A percentile compares a stretch with the other conserved stretches of the same genome.
phyloP scores from a whole-genome alignment of 2,329 filamentous ascomycete genomes.

The Claviceps sp. region DNA sequence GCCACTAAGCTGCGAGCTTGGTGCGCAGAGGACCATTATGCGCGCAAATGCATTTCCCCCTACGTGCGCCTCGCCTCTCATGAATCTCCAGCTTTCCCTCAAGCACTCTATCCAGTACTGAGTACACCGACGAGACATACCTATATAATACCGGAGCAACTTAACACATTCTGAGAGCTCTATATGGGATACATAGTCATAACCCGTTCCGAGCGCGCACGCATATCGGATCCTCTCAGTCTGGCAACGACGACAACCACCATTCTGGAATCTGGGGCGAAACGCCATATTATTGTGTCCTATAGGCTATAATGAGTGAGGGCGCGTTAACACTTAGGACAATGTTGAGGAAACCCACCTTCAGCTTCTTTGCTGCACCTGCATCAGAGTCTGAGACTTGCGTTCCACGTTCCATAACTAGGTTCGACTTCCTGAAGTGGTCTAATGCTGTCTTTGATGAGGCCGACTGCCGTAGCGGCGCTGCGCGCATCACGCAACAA shows the following conservation, averaged over 20 bases:
- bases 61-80: too few species aligned
- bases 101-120: too few species aligned
- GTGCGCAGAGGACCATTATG: too few species aligned
- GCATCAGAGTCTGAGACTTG: slow-evolving; percentile 14
- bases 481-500: not conserved
- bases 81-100: too few species aligned
- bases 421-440: slow-evolving; percentile 13
- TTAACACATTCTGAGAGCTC: too few species aligned
- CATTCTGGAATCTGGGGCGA: slow-evolving; percentile 15
- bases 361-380: slow-evolving; percentile 15
- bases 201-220: slow-evolving; percentile 7
- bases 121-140: too few species aligned
- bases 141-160: too few species aligned
- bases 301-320: slow-evolving; percentile 17
- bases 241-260: slow-evolving; percentile 15
- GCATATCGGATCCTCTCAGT: not conserved
- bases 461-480: not conserved
- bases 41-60: too few species aligned
- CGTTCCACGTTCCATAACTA: slow-evolving; percentile 7
- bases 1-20: slow-evolving; percentile 22
- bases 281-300: slow-evolving; percentile 15
- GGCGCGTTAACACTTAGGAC: slow-evolving; percentile 12
- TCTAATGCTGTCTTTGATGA: slow-evolving; percentile 12
- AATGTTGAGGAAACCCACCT: slow-evolving; percentile 18
- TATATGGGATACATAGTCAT: too few species aligned